Conservation (phyloP, 2,329 filamentous ascomycete genomes). For the Penicillium nordicum region DNA sequence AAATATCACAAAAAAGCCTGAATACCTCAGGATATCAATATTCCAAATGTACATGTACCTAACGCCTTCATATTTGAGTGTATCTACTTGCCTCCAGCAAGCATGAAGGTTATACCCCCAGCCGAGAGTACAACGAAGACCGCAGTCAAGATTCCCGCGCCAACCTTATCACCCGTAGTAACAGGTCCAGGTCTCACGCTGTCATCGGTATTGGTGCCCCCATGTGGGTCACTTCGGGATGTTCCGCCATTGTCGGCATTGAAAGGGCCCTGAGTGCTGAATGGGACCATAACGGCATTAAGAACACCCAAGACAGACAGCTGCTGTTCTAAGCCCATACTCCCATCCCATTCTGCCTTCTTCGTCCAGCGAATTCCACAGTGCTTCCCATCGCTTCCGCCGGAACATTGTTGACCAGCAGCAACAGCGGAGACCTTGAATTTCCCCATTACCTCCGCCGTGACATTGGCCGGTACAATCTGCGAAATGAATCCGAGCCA, state of each 20-base stretch:
- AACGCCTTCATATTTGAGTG: neutral
- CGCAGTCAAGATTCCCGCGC: constrained; percentile 32
- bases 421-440: constrained; percentile 56
- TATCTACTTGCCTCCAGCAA: neutral
- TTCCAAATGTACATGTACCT: neutral
- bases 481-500: constrained; percentile 60
- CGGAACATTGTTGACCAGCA: constrained; percentile 60
- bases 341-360: constrained; percentile 49
- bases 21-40: neutral
- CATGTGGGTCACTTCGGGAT: constrained; percentile 29
- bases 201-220: constrained; percentile 16
- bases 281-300: constrained; percentile 55
- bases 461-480: constrained; percentile 55
- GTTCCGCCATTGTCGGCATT: constrained; percentile 53
- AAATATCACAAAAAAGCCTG: neutral
- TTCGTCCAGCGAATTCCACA: constrained; percentile 61
- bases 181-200: constrained; percentile 3
- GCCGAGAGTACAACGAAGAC: constrained; percentile 16
- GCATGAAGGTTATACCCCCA: neutral
- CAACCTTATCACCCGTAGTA: constrained; percentile 28
- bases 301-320: constrained; percentile 63
- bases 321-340: constrained; percentile 61
- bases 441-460: constrained; percentile 52
- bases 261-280: constrained; percentile 44
- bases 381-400: constrained; percentile 46